Base-by-base conservation (phyloP, 208 protist genomes). In the Tritrichomonas foetus region DNA sequence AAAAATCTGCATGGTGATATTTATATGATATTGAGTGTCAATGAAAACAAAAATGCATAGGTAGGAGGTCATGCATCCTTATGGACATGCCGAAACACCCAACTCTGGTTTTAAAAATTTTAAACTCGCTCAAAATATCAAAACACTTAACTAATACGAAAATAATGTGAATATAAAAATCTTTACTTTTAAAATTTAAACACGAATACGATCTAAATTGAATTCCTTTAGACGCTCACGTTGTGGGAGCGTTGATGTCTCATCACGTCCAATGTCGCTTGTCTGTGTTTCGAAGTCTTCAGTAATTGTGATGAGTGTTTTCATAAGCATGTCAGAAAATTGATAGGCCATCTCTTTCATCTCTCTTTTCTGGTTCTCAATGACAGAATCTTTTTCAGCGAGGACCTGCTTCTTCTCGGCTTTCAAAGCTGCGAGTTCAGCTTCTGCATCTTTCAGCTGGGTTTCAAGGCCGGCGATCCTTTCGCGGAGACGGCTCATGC, bases 331-430 rank as follows among this genome's bases (percentile, higher is more conserved):
- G 53, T 84, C 74, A 47, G 16, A 33, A 30, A 84, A 84, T 53
- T 84, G 74, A 53, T 84, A 84, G 3, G 74, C 74, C 74, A 84
- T 84, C 53, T 84, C 74, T 53, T 84, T 84, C 74, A 84, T 84
- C 53, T 84, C 74, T 84, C 74, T 84, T 25, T 84, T 84, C 53
- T 84, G 74, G 25, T 84, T 84, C n/a, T 84, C 74, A 84, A 84
- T 84, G 20, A 84, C 44, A 33, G 74, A 84, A 84, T 84, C 74
- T 53, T 84, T 84, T 53, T 84, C 74, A 33, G 36, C 27, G 22
- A 84, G 36, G 53, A 84, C 74, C 30, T 53, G 20, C 36, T 84
- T 44, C n/a, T 84, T 84, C n/a, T 84, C 74, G 13, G 74, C 36
- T 30, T 84, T 84, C 13, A 84, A n/a, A 84, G 20, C 44, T 53